Base-by-base conservation (phyloP, 305 asterid genomes). In the Fraxinus angustifolia region DNA sequence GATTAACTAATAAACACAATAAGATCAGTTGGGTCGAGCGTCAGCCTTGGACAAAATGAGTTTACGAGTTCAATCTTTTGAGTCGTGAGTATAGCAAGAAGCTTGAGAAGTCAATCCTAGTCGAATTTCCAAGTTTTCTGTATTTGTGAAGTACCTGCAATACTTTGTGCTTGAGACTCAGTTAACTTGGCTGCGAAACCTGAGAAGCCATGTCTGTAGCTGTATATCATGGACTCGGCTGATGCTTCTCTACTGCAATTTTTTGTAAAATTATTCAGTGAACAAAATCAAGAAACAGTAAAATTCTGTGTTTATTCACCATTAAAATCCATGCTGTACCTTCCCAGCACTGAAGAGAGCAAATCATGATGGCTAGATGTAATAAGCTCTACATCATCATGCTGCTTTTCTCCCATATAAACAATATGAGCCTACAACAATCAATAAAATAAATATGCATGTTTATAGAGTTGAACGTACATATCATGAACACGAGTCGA, bases 101-200 rank as follows among this genome's bases (percentile, higher is more conserved):
- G 19, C 60, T 50, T 8, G 21, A 50, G 21, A 16, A 16, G 21
- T 58, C 30, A 19, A 58, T 56, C 26, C 8, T 3, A n/a, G 10
- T 56, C 34, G 14, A 23, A 62, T 62, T 62, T 21, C 14, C 8
- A 2, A 23, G 72, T 34, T 3, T 23, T 23, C 21, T 50, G 21
- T 16, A 50, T 50, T 50, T 50, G 45, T 7, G 0, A 35, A 6
- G 34, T 78, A 88, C 91, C 88, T 79, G 82, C 33, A 68, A 84
- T 8, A 56, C 56, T 38, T 74, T 81, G 72, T 34, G 89, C 89
- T 40, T 88, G 91, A 30, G 85, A 79, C 23, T 56, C 58, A 0
- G 89, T 85, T 83, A 90, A 78, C 80, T 78, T 88, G 71, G 88
- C 89, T 5, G 91, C 91, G n/a, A 89, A 88, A 78, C 89, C 91